Evolutionary conservation across 495 filamentous ascomycete species (phyloP).

Genomic region (Hypoxylon rickii): DNA sequence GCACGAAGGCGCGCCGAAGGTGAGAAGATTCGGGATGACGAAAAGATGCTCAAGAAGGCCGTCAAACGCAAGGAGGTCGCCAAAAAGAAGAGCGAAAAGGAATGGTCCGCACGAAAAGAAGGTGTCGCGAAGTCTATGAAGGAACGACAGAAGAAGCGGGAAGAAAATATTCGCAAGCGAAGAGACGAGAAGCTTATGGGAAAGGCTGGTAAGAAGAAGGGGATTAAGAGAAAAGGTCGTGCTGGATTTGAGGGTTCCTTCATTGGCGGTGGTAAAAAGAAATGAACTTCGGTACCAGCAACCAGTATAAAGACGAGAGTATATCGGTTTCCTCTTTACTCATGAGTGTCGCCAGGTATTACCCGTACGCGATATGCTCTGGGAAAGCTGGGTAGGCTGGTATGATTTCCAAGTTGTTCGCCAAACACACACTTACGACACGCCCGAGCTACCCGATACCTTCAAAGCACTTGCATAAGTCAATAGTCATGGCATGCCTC

Average conservation of each 20-base stretch:
- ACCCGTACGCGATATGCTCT: too few relatives aligned
- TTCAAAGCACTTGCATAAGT: too few relatives aligned
- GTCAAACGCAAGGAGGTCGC: slow-evolving; percentile 87
- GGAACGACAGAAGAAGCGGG: slow-evolving; percentile 82
- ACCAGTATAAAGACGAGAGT: not conserved
- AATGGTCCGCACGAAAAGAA: slow-evolving; percentile 84
- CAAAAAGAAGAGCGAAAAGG: slow-evolving; percentile 87
- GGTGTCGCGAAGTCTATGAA: slow-evolving; percentile 76
- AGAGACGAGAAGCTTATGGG: slow-evolving; percentile 72
- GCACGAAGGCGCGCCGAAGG: slow-evolving; percentile 87
- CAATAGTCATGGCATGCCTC: too few relatives aligned
- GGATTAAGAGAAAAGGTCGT: slow-evolving; percentile 61
- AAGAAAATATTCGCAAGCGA: slow-evolving; percentile 84
- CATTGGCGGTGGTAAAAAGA: slow-evolving; percentile 56
- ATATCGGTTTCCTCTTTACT: not conserved
- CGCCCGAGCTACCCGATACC: too few relatives aligned
- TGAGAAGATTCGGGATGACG: slow-evolving; percentile 88
- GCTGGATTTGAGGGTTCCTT: slow-evolving; percentile 96
- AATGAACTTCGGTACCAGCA: slow-evolving; percentile 29
- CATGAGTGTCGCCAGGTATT: not conserved
- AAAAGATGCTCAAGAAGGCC: slow-evolving; percentile 88
- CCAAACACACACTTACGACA: too few relatives aligned
- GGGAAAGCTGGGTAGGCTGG: too few relatives aligned
- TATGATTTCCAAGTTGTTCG: too few relatives aligned
- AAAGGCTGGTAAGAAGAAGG: slow-evolving; percentile 65